phyloP scores from a whole-genome alignment of 148 eudicot genomes.

The Nepenthes mirabilis region DNA sequence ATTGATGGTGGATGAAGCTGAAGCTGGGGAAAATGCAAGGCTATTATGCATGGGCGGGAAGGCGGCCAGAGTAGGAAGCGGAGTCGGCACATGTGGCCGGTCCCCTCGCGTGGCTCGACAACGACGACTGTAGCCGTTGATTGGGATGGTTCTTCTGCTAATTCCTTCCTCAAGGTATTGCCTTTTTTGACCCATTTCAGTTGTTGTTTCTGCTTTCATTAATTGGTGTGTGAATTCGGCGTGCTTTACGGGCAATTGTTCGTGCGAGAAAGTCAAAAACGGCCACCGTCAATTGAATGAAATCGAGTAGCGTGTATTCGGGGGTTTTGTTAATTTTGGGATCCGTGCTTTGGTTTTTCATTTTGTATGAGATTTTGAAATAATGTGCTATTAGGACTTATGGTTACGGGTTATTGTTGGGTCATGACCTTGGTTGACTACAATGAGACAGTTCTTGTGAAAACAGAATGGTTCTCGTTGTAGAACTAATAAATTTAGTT shows the following conservation, averaged over 20 bases:
- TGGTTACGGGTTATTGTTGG: no score
- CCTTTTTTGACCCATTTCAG: slow-evolving; percentile 2
- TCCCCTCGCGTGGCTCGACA: slow-evolving; percentile 11
- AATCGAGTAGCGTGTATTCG: no score
- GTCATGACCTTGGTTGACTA: no score
- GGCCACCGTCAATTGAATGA: no score
- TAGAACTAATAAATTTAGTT: no score
- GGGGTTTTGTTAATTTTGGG: no score
- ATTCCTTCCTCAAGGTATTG: slow-evolving; percentile 25
- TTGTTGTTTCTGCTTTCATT: slow-evolving; percentile 1
- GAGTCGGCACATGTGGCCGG: slow-evolving; percentile 34
- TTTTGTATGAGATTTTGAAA: no score
- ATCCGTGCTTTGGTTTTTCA: no score
- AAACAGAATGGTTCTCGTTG: no score
- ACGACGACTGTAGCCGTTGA: slow-evolving; percentile 15
- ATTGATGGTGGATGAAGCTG: slow-evolving; percentile 16
- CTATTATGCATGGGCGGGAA: slow-evolving; percentile 25
- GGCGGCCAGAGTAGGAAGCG: slow-evolving; percentile 28
- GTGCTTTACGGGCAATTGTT: neutral
- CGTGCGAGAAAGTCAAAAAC: neutral
- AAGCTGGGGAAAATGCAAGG: slow-evolving; percentile 28
- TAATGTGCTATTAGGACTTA: no score
- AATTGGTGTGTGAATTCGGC: neutral
- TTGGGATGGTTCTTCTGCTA: slow-evolving; percentile 13
- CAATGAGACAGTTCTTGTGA: no score